These are phyloP conservation scores for Penicillium canescens DNA, from an alignment of 495 filamentous ascomycete species.

Conservation along the genomic window DNA sequence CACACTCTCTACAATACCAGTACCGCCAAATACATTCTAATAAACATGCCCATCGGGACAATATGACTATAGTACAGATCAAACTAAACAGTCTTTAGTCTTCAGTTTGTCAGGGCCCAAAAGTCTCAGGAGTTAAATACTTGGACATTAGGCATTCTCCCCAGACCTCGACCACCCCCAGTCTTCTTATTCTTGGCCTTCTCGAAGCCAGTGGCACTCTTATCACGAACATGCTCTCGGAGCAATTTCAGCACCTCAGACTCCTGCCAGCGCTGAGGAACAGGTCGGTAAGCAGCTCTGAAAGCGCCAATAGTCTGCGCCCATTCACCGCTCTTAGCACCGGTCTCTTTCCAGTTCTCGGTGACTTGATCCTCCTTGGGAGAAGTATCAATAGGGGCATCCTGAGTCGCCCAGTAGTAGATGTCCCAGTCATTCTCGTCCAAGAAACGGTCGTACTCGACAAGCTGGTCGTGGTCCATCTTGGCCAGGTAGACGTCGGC, in stretches of 20 bases:
- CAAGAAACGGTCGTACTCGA: slow-evolving; percentile 88
- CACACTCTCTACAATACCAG: background rate
- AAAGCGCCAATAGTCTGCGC: slow-evolving; percentile 93
- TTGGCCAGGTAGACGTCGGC: slow-evolving; percentile 71
- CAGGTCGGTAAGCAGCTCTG: slow-evolving; percentile 89
- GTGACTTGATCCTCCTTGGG: slow-evolving; percentile 46
- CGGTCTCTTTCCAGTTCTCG: slow-evolving; percentile 55
- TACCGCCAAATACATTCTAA: background rate
- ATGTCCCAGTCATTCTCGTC: slow-evolving; percentile 99
- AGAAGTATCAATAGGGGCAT: slow-evolving; percentile 51
- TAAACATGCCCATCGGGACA: background rate
- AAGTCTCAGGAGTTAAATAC: slow-evolving; percentile 39
- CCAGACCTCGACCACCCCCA: slow-evolving; percentile 48
- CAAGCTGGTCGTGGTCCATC: slow-evolving; percentile 73
- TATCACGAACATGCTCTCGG: slow-evolving; percentile 72
- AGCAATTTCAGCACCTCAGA: slow-evolving; percentile 77
- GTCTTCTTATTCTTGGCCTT: slow-evolving; percentile 48
- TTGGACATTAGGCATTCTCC: slow-evolving; percentile 54
- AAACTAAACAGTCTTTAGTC: background rate
- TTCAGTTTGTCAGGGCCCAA: background rate
- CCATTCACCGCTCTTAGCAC: slow-evolving; percentile 77
- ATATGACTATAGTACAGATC: slow-evolving; percentile 15
- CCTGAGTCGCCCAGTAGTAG: slow-evolving; percentile 99
- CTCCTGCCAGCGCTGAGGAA: slow-evolving; percentile 79
- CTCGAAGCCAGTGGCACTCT: slow-evolving; percentile 54